A percentile compares a stretch with the other conserved stretches of the same genome.
These are phyloP conservation scores for Beauveria rudraprayagi DNA, from an alignment of 2,329 filamentous ascomycete species.

Conservation along the genomic window DNA sequence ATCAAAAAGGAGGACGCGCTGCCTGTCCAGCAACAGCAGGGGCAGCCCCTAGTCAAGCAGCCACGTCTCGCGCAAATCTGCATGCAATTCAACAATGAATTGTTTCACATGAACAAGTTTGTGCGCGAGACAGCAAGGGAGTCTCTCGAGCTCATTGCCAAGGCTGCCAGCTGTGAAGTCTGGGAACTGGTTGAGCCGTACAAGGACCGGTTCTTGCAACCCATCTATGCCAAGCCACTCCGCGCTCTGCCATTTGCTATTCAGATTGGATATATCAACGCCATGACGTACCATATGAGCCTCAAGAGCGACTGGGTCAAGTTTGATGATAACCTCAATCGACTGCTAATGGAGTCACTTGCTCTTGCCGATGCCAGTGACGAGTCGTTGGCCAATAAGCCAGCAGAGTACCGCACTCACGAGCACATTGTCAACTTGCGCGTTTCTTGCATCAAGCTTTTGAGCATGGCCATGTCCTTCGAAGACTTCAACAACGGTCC, in stretches of 20 bases:
- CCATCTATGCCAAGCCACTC: slow-evolving; percentile 92
- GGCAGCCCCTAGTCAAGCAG: slow-evolving; percentile 39
- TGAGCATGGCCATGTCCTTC: slow-evolving; percentile 89
- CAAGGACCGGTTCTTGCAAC: slow-evolving; percentile 79
- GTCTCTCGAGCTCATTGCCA: slow-evolving; percentile 72
- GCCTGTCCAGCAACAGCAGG: slow-evolving; percentile 29
- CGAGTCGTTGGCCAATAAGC: slow-evolving; percentile 85
- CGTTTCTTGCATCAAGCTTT: slow-evolving; percentile 85
- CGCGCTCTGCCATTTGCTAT: slow-evolving; percentile 87
- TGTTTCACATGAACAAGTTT: slow-evolving; percentile 93
- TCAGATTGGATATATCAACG: slow-evolving; percentile 97
- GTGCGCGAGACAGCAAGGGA: slow-evolving; percentile 81
- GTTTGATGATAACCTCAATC: slow-evolving; percentile 86
- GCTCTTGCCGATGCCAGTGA: slow-evolving; percentile 92
- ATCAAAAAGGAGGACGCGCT: slow-evolving; percentile 66
- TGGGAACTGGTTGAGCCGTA: slow-evolving; percentile 85
- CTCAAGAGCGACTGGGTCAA: slow-evolving; percentile 82
- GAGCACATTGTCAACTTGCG: slow-evolving; percentile 86
- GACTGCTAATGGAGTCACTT: slow-evolving; percentile 85
- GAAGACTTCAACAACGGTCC: slow-evolving; percentile 76
- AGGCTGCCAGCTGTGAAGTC: slow-evolving; percentile 67
- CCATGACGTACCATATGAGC: slow-evolving; percentile 88
- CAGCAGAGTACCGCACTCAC: slow-evolving; percentile 88
- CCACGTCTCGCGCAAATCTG: slow-evolving; percentile 69
- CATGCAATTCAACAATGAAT: slow-evolving; percentile 75